phyloP scores from a whole-genome alignment of 2,329 filamentous ascomycete species.

The Fusarium ramigenum region DNA sequence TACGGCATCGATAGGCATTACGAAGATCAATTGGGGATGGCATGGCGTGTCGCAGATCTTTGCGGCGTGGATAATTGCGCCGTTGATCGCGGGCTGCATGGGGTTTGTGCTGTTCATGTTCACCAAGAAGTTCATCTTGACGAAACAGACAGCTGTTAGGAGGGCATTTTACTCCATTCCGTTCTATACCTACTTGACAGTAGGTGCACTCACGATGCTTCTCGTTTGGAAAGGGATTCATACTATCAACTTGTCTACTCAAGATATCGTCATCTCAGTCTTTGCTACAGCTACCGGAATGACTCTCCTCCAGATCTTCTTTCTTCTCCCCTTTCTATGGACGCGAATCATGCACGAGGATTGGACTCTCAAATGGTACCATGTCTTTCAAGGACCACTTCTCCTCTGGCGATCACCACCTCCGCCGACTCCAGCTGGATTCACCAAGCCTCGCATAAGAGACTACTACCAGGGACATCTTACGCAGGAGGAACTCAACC shows the following conservation, averaged over 20 bases:
- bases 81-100: slow-evolving; percentile 46
- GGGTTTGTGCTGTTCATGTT: slow-evolving; percentile 47
- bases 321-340: slow-evolving; percentile 64
- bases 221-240: slow-evolving; percentile 58
- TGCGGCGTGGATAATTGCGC: slow-evolving; percentile 51
- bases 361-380: slow-evolving; percentile 59
- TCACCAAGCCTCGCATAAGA: slow-evolving; percentile 54
- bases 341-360: slow-evolving; percentile 61
- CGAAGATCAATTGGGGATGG: slow-evolving; percentile 51
- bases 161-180: slow-evolving; percentile 50
- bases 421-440: slow-evolving; percentile 49
- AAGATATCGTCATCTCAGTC: slow-evolving; percentile 48
- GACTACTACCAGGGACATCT: slow-evolving; percentile 61
- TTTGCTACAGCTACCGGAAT: slow-evolving; percentile 56
- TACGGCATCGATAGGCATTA: slow-evolving; percentile 49
- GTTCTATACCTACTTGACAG: slow-evolving; percentile 51
- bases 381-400: slow-evolving; percentile 58
- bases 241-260: slow-evolving; percentile 32
- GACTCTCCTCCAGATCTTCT: slow-evolving; percentile 53
- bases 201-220: slow-evolving; percentile 56
- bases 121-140: slow-evolving; percentile 48
- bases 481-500: slow-evolving; percentile 56
- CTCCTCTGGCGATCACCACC: slow-evolving; percentile 53
- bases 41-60: slow-evolving; percentile 52
- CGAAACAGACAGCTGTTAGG: slow-evolving; percentile 42